Base-by-base conservation (phyloP, 768 basidiomycete genomes). In the Phaffia australis region DNA sequence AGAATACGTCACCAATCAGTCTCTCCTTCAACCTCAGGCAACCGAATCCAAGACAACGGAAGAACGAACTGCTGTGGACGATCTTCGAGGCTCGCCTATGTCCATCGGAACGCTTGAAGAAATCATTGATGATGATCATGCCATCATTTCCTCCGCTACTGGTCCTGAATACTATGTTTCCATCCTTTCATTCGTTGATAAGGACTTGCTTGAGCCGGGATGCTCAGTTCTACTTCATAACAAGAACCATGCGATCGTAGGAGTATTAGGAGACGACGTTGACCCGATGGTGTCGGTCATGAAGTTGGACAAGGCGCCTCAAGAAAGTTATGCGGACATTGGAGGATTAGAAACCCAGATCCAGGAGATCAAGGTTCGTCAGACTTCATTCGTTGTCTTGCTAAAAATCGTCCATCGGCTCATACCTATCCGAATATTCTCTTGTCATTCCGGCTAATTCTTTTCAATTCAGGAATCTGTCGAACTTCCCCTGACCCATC, bases 101-200 rank as follows among this genome's bases (percentile, higher is more conserved):
- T 87, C 87, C n/a, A 91, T 99, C 68, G 95, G 95, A 25, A 91
- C 91, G 0, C 81, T 99, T 77, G 95, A 98, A 79, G 95, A 99
- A 78, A 99, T 78, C 68, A 77, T 77, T 68, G 76, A 77, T 60
- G 76, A 77, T 70, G 76, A 77, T 68, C 76, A 76, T 64, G 95
- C 95, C n/a, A 97, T 99, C 76, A 87, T 99, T 74, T 89, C 88
- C 76, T 89, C 90, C 11, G 84, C 90, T 27, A 89, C 88, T 50
- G 93, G 94, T 1, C 92, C 94, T 29, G 95, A 98, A 75, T 91
- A 86, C 76, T 97, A 98, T 77, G 92, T 98, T 70, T 86, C 90
- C 27, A 95, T 98, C 75, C 89, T 95, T 88, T 89, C 86, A 67
- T 92, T 91, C 74, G 93, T 98, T 73, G 93, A 97, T 85, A 97